Evolutionary conservation across 2,329 filamentous ascomycete species (phyloP), one percentile per base, ranked within the genome.

Genomic region (Talaromyces pinophilus): DNA sequence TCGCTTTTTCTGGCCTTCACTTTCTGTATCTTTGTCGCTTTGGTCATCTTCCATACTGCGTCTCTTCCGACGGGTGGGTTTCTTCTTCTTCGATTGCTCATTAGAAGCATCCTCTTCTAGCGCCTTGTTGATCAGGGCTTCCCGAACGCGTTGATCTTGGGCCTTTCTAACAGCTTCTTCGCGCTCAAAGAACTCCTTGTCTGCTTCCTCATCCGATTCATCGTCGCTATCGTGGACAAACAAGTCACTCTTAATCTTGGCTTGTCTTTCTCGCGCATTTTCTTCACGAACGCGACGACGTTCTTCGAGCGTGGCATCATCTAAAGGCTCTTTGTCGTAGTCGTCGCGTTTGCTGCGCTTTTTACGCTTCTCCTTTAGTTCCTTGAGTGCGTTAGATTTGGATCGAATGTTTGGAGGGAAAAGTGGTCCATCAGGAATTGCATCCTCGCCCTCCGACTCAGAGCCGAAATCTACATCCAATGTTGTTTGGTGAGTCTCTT

Each of bases 191-290:
- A 97, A 97, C 22, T 86, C 87, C 25, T 76, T 82, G 78, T 91
- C 87, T 65, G 87, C 86, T 57, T 93, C 92, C 40, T 86, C 88
- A 73, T 97, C 92, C n/a, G 86, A 89, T 71, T 97, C 93, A 63
- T 98, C 95, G 75, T 98, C 95, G 70, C 90, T 92, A 44, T 90
- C 88, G 66, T 90, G 87, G 61, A 99, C 90, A 72, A 88, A 94
- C 46, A 94, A 79, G 28, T 89, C 88, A 72, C 91, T 96, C 82
- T 97, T 98, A 80, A 95, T 90, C 75, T 90, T 91, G 38, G 83
- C 83, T 59, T 88, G 85, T 78, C 93, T 93, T 73, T 93, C 92
- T n/a, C 86, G 81, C 70, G 96, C 89, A 70, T 87, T 90, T 62
- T 88, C 83, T 63, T 87, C 84, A 44, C 89, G 84, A 64, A 83